phyloP scores from a whole-genome alignment of 2,329 filamentous ascomycete genomes.

The Aspergillus latus region DNA sequence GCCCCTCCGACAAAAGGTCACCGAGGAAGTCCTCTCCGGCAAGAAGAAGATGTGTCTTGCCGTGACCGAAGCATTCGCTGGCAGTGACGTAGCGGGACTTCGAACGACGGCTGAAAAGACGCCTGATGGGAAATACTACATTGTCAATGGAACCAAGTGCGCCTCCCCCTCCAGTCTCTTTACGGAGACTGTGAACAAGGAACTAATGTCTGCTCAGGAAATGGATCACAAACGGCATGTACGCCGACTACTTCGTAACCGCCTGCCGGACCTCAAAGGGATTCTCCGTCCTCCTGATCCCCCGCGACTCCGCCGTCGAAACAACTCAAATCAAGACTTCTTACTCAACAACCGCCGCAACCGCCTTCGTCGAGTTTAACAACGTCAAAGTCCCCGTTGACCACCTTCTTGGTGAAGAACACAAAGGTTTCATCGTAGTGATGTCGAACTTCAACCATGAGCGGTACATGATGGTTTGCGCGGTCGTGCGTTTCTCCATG shows the following conservation, averaged over 20 bases:
- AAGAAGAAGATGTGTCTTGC: conserved; percentile 87
- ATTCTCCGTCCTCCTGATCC: conserved; percentile 73
- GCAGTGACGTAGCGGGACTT: conserved; percentile 76
- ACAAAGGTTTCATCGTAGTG: conserved; percentile 83
- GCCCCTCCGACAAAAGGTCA: conserved; percentile 64
- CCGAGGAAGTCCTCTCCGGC: conserved; percentile 71
- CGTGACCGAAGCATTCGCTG: conserved; percentile 86
- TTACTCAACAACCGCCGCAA: conserved; percentile 77
- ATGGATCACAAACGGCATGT: conserved; percentile 82
- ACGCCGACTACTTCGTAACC: conserved; percentile 78
- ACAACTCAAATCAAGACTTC: conserved; percentile 64
- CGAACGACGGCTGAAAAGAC: conserved; percentile 77
- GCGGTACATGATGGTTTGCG: conserved; percentile 72
- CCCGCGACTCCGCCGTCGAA: conserved; percentile 67
- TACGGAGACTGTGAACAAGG: no score
- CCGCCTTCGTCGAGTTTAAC: conserved; percentile 77
- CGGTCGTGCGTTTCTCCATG: conserved; percentile 64
- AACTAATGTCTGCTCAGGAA: conserved; percentile 60
- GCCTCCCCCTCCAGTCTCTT: not conserved
- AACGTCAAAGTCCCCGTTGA: conserved; percentile 81
- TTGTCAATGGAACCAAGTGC: conserved; percentile 49
- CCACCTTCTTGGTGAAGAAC: conserved; percentile 76
- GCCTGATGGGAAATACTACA: conserved; percentile 70
- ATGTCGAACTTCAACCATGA: conserved; percentile 89
- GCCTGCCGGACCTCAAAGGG: conserved; percentile 78